Conservation (phyloP, 2,329 filamentous ascomycete species). For the Cercospora brassicicola region DNA sequence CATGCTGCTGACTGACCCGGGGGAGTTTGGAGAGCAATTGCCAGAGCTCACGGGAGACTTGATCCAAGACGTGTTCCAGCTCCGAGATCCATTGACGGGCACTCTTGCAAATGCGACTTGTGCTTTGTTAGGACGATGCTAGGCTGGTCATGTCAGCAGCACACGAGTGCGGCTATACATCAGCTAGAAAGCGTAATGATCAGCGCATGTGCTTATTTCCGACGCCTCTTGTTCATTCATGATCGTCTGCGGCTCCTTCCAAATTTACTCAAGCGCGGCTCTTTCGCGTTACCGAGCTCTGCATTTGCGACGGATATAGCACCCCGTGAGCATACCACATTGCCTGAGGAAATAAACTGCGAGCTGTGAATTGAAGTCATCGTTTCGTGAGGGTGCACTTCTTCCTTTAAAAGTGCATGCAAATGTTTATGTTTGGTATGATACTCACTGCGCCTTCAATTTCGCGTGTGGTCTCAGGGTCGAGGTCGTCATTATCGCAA, state of each 20-base stretch:
- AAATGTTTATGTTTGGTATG: not conserved
- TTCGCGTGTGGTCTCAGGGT: not conserved
- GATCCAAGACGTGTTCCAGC: not conserved
- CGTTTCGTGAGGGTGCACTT: not conserved
- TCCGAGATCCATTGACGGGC: constrained; percentile 7
- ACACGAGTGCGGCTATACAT: not conserved
- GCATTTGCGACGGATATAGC: not conserved
- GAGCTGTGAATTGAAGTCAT: not conserved
- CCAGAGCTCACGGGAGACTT: constrained; percentile 13
- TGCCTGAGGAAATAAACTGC: not conserved
- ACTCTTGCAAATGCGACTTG: not conserved
- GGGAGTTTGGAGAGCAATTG: constrained; percentile 23
- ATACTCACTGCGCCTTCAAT: not conserved
- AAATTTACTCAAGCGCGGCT: not conserved
- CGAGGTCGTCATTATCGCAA: not conserved
- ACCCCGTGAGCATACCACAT: not conserved
- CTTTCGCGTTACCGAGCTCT: not conserved
- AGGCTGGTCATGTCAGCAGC: not conserved
- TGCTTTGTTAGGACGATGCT: constrained; percentile 5
- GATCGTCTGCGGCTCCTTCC: not conserved
- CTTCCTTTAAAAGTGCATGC: not conserved
- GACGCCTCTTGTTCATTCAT: not conserved
- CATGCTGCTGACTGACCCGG: constrained; percentile 22
- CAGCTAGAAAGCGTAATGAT: not conserved
- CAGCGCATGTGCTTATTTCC: not conserved